Base-by-base conservation (phyloP, 2,329 filamentous ascomycete species). In the Neocucurbitaria cava region DNA sequence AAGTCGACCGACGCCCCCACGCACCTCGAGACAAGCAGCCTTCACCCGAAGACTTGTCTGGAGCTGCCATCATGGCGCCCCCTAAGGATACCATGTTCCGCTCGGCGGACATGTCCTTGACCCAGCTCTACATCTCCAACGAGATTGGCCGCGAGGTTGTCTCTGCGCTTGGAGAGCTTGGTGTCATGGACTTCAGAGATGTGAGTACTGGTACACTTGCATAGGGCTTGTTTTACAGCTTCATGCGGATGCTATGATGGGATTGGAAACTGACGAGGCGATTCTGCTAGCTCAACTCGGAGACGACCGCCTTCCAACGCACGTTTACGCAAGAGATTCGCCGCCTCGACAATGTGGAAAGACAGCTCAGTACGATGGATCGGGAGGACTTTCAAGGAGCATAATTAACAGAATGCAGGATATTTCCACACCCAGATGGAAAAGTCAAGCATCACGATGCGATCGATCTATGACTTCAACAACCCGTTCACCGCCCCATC, bases 71-170 rank as follows among this genome's bases (percentile, higher is more conserved):
- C 76, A 88, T 88, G 86, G 85, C 82, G 78, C 79, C 83, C 52
- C 71, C 76, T 48, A 82, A 91, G 81, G 92, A 98, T 82, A 96
- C 93, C 79, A 91, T 97, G 83, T 98, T 99, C 88, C 94, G 96
- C 86, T 99, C 95, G 77, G 91, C 92, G 91, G 91, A 97, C 80
- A 99, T 99, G 95, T 97, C 92, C 85, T 89, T 99, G 89, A 96
- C 96, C 74, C 95, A 99, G 88, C 89, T 99, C 73, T 99, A 98
- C 81, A 96, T 99, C 72, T 92, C 95, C 73, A 98, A 97, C 77
- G 95, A 99, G 84, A 98, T 99, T 69, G 94, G 95, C 69, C 88
- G 95, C 75, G 96, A 99, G 82, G 94, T 97, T 70, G 93, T 98
- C 61, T 96, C 93, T 74, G 94, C 94, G 52, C 83, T 99, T 63